Conservation (phyloP, 2,329 filamentous ascomycete genomes). For the Pseudocercospora crystallina region DNA sequence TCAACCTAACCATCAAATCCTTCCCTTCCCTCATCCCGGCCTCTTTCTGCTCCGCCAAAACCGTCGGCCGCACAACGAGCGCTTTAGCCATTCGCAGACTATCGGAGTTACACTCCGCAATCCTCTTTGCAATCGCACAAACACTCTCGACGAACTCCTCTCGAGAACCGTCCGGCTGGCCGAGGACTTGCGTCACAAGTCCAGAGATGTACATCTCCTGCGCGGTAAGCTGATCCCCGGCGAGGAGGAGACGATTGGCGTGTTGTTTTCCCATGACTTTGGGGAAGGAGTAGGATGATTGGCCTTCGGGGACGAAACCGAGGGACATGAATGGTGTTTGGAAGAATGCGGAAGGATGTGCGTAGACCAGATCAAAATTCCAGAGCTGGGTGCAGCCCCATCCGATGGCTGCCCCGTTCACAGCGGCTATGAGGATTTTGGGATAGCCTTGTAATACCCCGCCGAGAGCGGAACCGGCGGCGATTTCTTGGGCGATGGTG, state of each 20-base stretch:
- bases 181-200: constrained; percentile 6
- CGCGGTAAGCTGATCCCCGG: background rate
- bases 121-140: background rate
- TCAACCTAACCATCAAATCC: constrained; percentile 8
- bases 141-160: constrained; percentile 4
- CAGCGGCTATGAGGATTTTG: constrained; percentile 9
- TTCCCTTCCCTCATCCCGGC: constrained; percentile 4
- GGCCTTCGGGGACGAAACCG: constrained; percentile 4
- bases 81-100: constrained; percentile 1
- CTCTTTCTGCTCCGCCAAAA: background rate
- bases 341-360: constrained; percentile 1
- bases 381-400: constrained; percentile 10
- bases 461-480: background rate
- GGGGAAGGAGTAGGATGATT: background rate
- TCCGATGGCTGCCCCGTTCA: constrained; percentile 6
- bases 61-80: background rate
- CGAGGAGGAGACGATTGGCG: constrained; percentile 5
- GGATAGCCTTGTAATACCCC: constrained; percentile 3
- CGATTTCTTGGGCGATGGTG: constrained; percentile 8
- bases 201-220: constrained; percentile 6
- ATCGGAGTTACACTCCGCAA: background rate
- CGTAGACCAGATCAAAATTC: constrained; percentile 9
- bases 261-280: constrained; percentile 3
- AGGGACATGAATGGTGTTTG: constrained; percentile 4
- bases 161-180: background rate